Conservation (phyloP, 2,329 filamentous ascomycete species). For the Alternaria brassicae region DNA sequence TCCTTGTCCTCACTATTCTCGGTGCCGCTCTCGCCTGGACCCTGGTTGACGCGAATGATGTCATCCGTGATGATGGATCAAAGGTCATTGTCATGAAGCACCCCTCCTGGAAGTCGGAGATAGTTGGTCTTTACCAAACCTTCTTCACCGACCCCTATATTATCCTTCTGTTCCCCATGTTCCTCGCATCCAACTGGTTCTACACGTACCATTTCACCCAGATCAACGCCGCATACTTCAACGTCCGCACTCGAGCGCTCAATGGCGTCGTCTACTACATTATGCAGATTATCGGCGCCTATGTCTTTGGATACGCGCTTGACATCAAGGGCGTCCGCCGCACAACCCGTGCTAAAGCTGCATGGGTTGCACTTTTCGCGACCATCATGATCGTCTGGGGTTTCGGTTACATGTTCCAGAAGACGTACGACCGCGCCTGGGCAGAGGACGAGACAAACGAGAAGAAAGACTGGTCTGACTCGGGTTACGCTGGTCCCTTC, state of each 20-base stretch:
- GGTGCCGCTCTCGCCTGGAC: constrained; percentile 74
- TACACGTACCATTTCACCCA: constrained; percentile 81
- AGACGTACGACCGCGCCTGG: constrained; percentile 59
- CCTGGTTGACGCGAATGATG: constrained; percentile 73
- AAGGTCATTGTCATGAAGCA: constrained; percentile 88
- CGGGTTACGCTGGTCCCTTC: constrained; percentile 77
- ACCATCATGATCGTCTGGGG: constrained; percentile 84
- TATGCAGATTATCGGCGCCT: constrained; percentile 78
- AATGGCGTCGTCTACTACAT: constrained; percentile 82
- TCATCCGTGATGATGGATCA: constrained; percentile 79
- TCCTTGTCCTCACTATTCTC: constrained; percentile 80
- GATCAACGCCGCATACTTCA: constrained; percentile 74
- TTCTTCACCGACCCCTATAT: constrained; percentile 75
- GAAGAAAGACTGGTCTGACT: constrained; percentile 70
- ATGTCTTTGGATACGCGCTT: constrained; percentile 74
- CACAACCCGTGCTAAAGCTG: constrained; percentile 70
- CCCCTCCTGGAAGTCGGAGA: constrained; percentile 82
- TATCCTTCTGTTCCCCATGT: constrained; percentile 79
- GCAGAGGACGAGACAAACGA: constrained; percentile 31
- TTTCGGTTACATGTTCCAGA: constrained; percentile 80
- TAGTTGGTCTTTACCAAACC: constrained; percentile 77
- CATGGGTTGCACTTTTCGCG: constrained; percentile 67
- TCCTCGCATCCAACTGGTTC: constrained; percentile 81
- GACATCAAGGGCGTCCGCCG: constrained; percentile 67
- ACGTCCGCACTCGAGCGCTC: constrained; percentile 75